Evolutionary conservation across 129 eudicot species (phyloP).

Genomic region (Pittosporum tobira): DNA sequence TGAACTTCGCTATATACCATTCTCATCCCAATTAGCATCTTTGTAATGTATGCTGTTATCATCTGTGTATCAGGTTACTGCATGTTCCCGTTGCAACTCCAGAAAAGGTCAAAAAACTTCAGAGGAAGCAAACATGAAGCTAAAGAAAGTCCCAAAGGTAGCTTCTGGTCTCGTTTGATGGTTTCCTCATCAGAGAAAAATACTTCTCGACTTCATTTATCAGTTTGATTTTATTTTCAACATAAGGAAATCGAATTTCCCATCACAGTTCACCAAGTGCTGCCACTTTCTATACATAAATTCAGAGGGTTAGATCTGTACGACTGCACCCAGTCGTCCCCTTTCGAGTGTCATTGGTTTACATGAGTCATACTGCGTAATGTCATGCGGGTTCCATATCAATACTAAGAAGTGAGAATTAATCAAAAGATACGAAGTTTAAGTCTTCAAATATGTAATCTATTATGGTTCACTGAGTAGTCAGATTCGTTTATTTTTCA

Average conservation of each 20-base stretch:
- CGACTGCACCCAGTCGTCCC: neutral
- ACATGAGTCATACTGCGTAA: no score
- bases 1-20: no score
- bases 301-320: neutral
- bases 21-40: no score
- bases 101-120: constrained; percentile 88
- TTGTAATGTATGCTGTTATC: neutral
- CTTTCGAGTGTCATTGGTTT: neutral
- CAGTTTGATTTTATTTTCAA: neutral
- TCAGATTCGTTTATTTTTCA: neutral
- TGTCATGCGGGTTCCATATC: neutral
- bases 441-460: neutral
- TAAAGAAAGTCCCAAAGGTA: constrained; percentile 79
- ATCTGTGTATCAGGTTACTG: constrained; percentile 57
- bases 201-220: neutral
- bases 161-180: neutral
- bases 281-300: no score
- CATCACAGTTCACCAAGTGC: neutral
- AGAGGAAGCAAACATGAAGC: constrained; percentile 81
- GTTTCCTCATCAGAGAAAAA: neutral
- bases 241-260: neutral
- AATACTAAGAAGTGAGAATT: neutral
- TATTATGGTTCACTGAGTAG: no score
- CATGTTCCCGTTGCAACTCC: constrained; percentile 87
- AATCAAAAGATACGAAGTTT: neutral